phyloP scores from a whole-genome alignment of 2,329 filamentous ascomycete genomes.

The Cryphonectria naterciae region DNA sequence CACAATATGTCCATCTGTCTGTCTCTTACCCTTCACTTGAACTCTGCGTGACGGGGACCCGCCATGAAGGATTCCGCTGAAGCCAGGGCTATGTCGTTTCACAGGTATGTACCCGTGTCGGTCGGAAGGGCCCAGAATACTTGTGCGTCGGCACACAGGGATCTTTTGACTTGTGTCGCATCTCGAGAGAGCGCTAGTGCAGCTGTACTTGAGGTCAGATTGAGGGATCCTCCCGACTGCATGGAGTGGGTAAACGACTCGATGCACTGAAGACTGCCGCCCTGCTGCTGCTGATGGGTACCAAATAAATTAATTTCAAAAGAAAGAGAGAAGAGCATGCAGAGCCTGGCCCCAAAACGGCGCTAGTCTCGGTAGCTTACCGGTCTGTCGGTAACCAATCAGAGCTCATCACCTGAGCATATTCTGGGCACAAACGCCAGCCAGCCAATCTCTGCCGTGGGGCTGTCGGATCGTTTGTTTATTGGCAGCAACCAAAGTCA shows the following conservation, averaged over 20 bases:
- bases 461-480: constrained; percentile 12
- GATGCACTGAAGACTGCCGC: neutral
- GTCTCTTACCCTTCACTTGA: neutral
- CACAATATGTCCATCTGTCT: constrained; percentile 11
- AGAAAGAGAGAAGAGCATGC: neutral
- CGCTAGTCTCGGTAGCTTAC: constrained; percentile 26
- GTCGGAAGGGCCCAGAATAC: neutral
- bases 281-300: neutral
- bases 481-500: neutral
- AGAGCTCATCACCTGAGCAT: neutral
- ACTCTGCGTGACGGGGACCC: neutral
- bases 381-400: constrained; percentile 25
- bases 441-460: constrained; percentile 12
- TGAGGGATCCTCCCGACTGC: constrained; percentile 5
- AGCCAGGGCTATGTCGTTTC: neutral
- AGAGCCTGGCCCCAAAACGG: constrained; percentile 11
- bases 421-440: constrained; percentile 10
- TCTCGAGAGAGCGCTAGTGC: constrained; percentile 4
- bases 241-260: constrained; percentile 1
- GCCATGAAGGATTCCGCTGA: neutral
- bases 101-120: neutral
- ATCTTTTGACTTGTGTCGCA: neutral
- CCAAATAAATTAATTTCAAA: neutral
- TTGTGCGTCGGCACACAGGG: neutral
- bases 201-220: neutral